Percentiles rank a stretch among this genome's conserved stretches.
These are phyloP conservation scores for Arabidopsis thaliana DNA, from an alignment of 345 rosid species.

Conservation along the genomic window TAIR10.1 NC_003071.7:12289001-12289500, in stretches of 20 bases:
- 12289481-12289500: constrained; percentile 55
- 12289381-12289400: constrained; percentile 44
- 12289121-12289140: no score
- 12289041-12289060: no score
- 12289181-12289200: no score
- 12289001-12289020: no score
- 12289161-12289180: no score
- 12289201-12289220: no score
- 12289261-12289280: constrained; percentile 1
- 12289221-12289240: no score
- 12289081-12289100: no score
- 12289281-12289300: constrained; percentile 4
- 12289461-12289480: constrained; percentile 60
- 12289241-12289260: background rate
- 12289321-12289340: constrained; percentile 63
- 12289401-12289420: constrained; percentile 53
- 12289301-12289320: constrained; percentile 29
- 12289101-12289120: no score
- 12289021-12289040: no score
- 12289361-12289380: constrained; percentile 49
- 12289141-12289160: no score
- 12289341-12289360: constrained; percentile 66
- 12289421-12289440: constrained; percentile 52
- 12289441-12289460: constrained; percentile 63
- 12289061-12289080: no score